Evolutionary conservation across 2,329 filamentous ascomycete species (phyloP), one percentile per base, ranked within the genome.

Genomic region (Microcera coccophila): DNA sequence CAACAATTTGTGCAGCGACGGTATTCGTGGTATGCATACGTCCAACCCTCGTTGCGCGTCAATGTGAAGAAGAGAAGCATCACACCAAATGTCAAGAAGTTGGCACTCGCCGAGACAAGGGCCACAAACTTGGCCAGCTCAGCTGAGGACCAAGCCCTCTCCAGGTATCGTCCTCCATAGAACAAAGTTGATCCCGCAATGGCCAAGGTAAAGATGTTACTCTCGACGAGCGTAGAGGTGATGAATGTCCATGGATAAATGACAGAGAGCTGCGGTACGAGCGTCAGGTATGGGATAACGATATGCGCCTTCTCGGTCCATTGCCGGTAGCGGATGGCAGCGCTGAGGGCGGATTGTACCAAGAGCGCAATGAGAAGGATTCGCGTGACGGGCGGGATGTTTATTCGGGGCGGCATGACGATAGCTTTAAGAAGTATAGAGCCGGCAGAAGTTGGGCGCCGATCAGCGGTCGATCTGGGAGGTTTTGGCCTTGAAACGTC

Each of bases 181-280:
- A 90, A 95, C 41, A 97, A 69, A 1, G 90, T 90, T 33, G 84
- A 72, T 20, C 77, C 83, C 36, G 88, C 89, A 44, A 95, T 81
- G 19, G 80, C 69, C 33, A 96, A 75, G 10, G 89, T 95, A 60
- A 95, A 86, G 57, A 97, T 74, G 65, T 97, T 97, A 67, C 88
- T 86, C 71, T 98, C 93, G 37, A 96, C 89, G 43, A 96, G 77
- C 0, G 90, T 87, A 2, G 90, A 85, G 3, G 87, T 87, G 42
- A 94, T 58, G 52, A 95, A 85, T 1, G 90, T 94, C 93, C 93
- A 98, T 1, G 93, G 93, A 62, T 95, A 96, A 59, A 87, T 77
- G 45, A 95, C 72, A 44, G 90, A 91, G 42, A 83, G 73, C 57
- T 88, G 83, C 5, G 93, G 93, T 33, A 97, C 81, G 48, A 97